A percentile compares a stretch with the other conserved stretches of the same genome.
Evolutionary conservation across 768 basidiomycete species (phyloP).

Genomic region (Boletus edulis): DNA sequence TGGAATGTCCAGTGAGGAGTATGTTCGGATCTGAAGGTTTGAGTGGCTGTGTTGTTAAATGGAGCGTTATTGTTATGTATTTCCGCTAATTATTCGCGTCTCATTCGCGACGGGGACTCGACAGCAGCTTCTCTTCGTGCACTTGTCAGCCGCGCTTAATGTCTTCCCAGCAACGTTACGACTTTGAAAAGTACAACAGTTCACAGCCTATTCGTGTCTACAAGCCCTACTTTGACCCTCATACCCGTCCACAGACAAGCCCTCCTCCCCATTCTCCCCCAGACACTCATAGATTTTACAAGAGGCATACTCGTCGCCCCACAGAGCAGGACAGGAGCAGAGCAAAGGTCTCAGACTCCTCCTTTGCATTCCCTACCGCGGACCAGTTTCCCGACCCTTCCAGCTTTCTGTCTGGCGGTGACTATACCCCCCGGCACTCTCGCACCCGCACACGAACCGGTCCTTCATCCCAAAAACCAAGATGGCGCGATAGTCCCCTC

Average conservation of each 20-base stretch:
- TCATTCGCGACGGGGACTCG: too few species aligned
- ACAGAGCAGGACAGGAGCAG: slow-evolving; percentile 25
- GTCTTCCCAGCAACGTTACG: neutral
- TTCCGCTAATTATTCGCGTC: too few species aligned
- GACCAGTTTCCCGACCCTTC: slow-evolving; percentile 24
- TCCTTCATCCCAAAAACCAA: slow-evolving; percentile 43
- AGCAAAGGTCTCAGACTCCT: slow-evolving; percentile 26
- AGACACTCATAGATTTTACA: slow-evolving; percentile 12
- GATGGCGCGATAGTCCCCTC: slow-evolving; percentile 45
- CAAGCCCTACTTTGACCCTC: neutral
- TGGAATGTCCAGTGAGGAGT: too few species aligned
- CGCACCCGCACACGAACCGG: slow-evolving; percentile 59
- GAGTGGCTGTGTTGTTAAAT: too few species aligned
- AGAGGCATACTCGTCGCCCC: slow-evolving; percentile 24
- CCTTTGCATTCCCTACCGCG: slow-evolving; percentile 29
- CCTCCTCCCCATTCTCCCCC: slow-evolving; percentile 25
- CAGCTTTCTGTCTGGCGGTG: slow-evolving; percentile 23
- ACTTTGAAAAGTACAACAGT: neutral
- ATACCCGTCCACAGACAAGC: slow-evolving; percentile 33
- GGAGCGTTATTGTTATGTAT: too few species aligned
- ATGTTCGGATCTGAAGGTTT: too few species aligned
- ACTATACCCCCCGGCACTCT: slow-evolving; percentile 38
- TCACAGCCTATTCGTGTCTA: neutral
- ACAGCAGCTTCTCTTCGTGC: too few species aligned
- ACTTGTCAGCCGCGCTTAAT: neutral